phyloP scores from a whole-genome alignment of 495 filamentous ascomycete genomes.

The Penicillium samsonianum region DNA sequence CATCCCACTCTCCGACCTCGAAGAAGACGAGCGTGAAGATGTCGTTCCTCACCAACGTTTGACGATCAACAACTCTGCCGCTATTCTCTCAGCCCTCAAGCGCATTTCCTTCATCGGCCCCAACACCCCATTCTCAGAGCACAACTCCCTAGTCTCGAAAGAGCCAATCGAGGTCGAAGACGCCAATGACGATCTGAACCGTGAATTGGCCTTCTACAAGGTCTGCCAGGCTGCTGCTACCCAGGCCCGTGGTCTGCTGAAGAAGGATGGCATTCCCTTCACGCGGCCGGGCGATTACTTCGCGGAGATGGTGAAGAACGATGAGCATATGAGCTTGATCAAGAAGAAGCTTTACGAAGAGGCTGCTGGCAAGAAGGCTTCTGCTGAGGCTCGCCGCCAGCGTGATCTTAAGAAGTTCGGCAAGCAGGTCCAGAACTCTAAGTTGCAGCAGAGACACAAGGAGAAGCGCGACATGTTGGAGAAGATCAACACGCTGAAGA shows the following conservation, averaged over 20 bases:
- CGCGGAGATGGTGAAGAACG: constrained; percentile 97
- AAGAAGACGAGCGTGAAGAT: constrained; percentile 80
- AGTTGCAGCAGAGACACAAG: constrained; percentile 89
- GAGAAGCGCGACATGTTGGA: constrained; percentile 88
- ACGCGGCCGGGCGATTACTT: constrained; percentile 92
- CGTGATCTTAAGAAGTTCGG: constrained; percentile 98
- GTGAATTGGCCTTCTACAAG: constrained; percentile 92
- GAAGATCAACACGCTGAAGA: constrained; percentile 89
- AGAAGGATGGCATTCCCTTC: constrained; percentile 81
- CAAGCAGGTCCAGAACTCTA: constrained; percentile 96
- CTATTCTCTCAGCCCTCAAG: constrained; percentile 72
- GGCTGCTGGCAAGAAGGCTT: constrained; percentile 87
- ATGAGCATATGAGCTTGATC: constrained; percentile 97
- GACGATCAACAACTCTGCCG: constrained; percentile 94
- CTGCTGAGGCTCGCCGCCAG: constrained; percentile 85
- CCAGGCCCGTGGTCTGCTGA: constrained; percentile 67
- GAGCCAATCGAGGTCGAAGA: constrained; percentile 61
- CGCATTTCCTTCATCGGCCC: constrained; percentile 69
- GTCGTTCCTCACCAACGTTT: constrained; percentile 86
- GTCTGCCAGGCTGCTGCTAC: constrained; percentile 80
- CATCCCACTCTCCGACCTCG: constrained; percentile 82
- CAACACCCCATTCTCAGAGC: constrained; percentile 62
- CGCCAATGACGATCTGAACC: constrained; percentile 81
- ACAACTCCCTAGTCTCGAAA: constrained; percentile 59
- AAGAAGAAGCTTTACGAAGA: constrained; percentile 92